Evolutionary conservation across 192 early-diverging fungal species (phyloP).

Genomic region (Coemansia sp.): DNA sequence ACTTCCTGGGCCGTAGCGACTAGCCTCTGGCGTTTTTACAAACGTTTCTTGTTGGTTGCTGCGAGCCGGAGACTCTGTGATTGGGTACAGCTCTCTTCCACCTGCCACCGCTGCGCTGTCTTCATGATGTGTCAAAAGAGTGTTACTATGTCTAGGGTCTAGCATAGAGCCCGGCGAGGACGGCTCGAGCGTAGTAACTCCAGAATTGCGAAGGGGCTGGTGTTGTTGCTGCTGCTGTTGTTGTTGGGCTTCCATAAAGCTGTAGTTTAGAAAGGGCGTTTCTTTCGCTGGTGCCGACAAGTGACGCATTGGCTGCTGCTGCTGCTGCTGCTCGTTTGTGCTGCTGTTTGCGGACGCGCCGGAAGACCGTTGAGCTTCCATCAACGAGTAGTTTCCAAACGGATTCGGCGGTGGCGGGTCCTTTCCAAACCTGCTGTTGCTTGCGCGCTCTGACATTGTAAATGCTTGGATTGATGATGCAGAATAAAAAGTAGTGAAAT

Average conservation of each 20-base stretch:
- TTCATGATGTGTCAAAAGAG: background rate
- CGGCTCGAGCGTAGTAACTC: background rate
- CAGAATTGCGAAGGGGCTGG: background rate
- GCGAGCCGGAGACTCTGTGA: background rate
- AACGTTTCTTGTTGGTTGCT: background rate
- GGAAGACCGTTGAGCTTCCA: conserved; percentile 36
- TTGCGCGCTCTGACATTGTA: background rate
- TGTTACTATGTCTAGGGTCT: background rate
- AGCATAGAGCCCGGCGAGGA: background rate
- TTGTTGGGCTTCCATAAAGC: conserved; percentile 45
- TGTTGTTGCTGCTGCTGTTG: background rate
- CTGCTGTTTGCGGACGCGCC: background rate
- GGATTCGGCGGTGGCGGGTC: conserved; percentile 29
- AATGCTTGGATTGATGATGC: background rate
- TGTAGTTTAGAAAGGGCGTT: conserved; percentile 48
- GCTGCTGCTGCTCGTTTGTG: background rate
- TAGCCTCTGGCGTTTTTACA: background rate
- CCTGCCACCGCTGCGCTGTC: background rate
- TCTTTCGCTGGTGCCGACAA: conserved; percentile 9
- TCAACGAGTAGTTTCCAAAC: conserved; percentile 53
- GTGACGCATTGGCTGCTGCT: background rate
- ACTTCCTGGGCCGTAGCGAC: background rate
- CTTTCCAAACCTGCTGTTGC: background rate
- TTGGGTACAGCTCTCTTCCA: conserved; percentile 4
- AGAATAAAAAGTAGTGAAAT: background rate